Evolutionary conservation across 2,329 filamentous ascomycete genomes (phyloP), one percentile per base, ranked within the genome.

Genomic region (Cladophialophora psammophila): DNA sequence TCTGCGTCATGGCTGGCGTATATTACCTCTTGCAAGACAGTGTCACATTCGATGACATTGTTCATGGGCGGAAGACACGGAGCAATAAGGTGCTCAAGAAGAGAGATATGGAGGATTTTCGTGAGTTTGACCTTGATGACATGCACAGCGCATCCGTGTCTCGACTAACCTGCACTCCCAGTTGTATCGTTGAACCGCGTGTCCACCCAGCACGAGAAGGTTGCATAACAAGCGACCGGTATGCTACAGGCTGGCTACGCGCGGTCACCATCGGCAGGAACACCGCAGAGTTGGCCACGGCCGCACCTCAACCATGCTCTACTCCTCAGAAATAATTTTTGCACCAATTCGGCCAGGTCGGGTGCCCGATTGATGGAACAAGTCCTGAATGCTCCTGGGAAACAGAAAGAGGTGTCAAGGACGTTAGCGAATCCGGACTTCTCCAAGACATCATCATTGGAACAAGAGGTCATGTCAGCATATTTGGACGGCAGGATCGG

Each of bases 171-270:
- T 66, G 15, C 74, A 86, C 90, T 87, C 90, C 78, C 75, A 93
- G 91, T 95, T 79, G 91, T 96, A 77, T 93, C 91, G 68, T 86
- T 96, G 79, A 92, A 96, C 84, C 91, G 93, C 81, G 91, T 95
- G 73, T 94, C 92, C 63, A 95, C 91, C 69, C 91, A 95, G 83
- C 93, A 96, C 85, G 92, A 96, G 85, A 94, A 94, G 86, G 91
- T 88, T 73, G 84, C 88, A 80, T 94, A 90, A 81, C 42, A 34
- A 7, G 64, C 60, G 35, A 60, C 53, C 57, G 18, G 34, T 61
- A 55, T 69, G 67, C 64, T 66, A 60, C 26, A 56, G 67, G 67
- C 13, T 65, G 58, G 38, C 32, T 64, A 42, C 60, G 57, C 64
- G 36, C 40, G 12, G 9, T 56, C 64, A 62, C 42, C 26, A 52